Evolutionary conservation across 306 rosid species (phyloP).

Genomic region (Acacia confusa): DNA sequence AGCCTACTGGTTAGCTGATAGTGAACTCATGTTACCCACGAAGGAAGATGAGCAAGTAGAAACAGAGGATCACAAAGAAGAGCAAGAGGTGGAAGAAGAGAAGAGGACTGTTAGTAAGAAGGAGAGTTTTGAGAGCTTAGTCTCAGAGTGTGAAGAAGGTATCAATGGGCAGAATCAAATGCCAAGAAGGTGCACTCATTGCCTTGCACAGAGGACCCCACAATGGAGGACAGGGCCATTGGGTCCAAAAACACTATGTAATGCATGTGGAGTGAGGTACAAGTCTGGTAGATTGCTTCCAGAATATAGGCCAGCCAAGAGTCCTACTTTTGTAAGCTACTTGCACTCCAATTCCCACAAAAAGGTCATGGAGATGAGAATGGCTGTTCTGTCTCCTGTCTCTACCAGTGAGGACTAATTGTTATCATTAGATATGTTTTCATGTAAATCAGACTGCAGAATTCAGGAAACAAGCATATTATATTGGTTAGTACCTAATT

Average conservation of each 20-base stretch:
- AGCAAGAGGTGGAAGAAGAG: neutral
- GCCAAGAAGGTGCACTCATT: constrained; percentile 65
- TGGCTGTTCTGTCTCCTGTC: constrained; percentile 37
- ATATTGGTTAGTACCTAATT: constrained; percentile 12
- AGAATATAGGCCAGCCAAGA: constrained; percentile 74
- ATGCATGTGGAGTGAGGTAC: constrained; percentile 80
- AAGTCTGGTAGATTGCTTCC: constrained; percentile 68
- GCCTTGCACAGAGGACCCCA: constrained; percentile 69
- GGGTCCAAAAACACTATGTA: constrained; percentile 73
- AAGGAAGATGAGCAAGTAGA: constrained; percentile 28
- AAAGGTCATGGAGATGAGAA: constrained; percentile 82
- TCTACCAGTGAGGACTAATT: constrained; percentile 29
- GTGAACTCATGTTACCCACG: constrained; percentile 54
- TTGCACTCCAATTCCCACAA: constrained; percentile 77
- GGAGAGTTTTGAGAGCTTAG: constrained; percentile 28
- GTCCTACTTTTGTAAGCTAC: constrained; percentile 67
- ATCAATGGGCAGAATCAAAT: constrained; percentile 33
- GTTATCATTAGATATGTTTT: constrained; percentile 17
- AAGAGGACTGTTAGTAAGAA: constrained; percentile 25
- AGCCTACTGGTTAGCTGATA: constrained; percentile 63
- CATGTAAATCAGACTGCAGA: constrained; percentile 38
- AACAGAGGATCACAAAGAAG: constrained; percentile 17
- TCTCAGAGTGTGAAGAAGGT: neutral
- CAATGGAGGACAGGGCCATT: constrained; percentile 81
- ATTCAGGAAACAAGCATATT: constrained; percentile 24